Conservation (phyloP, 2,329 filamentous ascomycete species). For the Cercospora sojina region DNA sequence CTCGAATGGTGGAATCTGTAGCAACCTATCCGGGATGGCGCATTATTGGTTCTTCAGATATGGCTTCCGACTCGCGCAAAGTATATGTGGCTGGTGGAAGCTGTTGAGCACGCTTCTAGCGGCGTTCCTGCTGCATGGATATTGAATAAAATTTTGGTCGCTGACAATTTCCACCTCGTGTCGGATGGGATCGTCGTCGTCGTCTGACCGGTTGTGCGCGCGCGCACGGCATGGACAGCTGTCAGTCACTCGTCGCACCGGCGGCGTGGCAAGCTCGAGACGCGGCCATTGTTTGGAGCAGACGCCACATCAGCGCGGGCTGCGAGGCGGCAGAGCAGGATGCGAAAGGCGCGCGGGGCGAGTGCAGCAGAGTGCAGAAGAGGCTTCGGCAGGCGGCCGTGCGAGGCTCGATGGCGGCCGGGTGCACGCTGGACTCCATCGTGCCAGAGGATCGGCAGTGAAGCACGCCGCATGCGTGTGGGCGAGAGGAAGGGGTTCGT, state of each 20-base stretch:
- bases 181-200: background rate
- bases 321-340: background rate
- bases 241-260: background rate
- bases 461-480: background rate
- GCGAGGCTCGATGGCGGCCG: background rate
- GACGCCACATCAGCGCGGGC: background rate
- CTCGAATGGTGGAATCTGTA: background rate
- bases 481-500: background rate
- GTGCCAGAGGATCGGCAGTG: background rate
- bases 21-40: background rate
- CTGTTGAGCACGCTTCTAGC: constrained; percentile 3
- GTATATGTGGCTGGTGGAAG: background rate
- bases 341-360: constrained; percentile 1
- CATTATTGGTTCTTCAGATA: background rate
- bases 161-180: background rate
- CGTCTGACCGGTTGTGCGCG: background rate
- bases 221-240: background rate
- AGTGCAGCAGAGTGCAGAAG: background rate
- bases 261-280: background rate
- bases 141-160: background rate
- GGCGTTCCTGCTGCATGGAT: constrained; percentile 4
- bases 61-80: constrained; percentile 16
- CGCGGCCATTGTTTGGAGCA: background rate
- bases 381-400: background rate
- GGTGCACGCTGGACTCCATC: background rate